These are phyloP conservation scores for Coemansia sp. DNA, from an alignment of 192 early-diverging fungal genomes.

Conservation along the genomic window DNA sequence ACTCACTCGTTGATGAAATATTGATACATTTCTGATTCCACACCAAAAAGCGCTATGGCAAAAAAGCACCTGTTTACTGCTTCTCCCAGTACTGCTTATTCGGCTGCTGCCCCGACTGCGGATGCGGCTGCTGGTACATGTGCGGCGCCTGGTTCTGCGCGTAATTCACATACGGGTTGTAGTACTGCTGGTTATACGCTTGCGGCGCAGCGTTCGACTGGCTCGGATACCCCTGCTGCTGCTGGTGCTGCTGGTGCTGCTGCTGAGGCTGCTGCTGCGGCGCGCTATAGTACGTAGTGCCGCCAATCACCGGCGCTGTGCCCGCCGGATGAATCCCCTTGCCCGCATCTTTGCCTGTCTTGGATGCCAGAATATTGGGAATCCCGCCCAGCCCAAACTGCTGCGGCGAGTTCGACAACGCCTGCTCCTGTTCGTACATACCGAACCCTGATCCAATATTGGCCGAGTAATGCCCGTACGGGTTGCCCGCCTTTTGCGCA, in stretches of 20 bases:
- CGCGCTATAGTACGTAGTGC: conserved; percentile 55
- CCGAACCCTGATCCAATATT: conserved; percentile 49
- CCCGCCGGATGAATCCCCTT: conserved; percentile 37
- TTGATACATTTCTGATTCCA: not conserved
- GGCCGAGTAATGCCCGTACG: conserved; percentile 46
- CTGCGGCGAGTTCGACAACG: conserved; percentile 48
- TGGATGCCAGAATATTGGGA: conserved; percentile 43
- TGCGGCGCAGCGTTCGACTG: conserved; percentile 42
- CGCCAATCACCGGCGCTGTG: conserved; percentile 47
- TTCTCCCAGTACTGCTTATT: conserved; percentile 52
- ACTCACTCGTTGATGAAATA: too few relatives aligned
- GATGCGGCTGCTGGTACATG: conserved; percentile 45
- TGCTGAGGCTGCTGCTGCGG: conserved; percentile 51
- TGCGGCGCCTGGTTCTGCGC: conserved; percentile 46
- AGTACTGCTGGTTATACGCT: conserved; percentile 41
- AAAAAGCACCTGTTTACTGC: conserved; percentile 15
- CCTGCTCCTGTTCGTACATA: conserved; percentile 51
- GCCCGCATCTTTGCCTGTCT: conserved; percentile 40
- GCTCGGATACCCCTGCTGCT: conserved; percentile 42
- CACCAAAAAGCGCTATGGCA: not conserved
- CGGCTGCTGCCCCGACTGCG: conserved; percentile 26
- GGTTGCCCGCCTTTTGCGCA: conserved; percentile 46
- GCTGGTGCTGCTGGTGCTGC: conserved; percentile 30
- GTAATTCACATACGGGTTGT: conserved; percentile 47
- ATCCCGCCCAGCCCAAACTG: conserved; percentile 51